Conservation (phyloP, 179 eudicot species). For the Silene noctiflora region DNA sequence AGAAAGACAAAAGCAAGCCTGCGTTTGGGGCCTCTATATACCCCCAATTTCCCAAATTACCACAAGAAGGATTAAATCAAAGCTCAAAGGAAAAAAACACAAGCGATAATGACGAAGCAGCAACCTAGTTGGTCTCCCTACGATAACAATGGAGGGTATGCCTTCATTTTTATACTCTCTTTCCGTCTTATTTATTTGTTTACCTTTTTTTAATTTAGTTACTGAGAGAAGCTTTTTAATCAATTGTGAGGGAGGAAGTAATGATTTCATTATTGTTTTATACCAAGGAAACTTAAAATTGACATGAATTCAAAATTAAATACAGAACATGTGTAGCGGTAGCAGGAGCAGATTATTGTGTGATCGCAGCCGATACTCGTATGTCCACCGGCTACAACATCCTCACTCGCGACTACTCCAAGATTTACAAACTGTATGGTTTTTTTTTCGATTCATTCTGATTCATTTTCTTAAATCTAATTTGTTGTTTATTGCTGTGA, state of each 20-base stretch:
- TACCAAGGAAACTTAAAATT: too few species aligned
- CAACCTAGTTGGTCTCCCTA: slow-evolving; percentile 83
- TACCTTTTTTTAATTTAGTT: too few species aligned
- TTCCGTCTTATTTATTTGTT: too few species aligned
- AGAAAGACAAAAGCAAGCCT: too few species aligned
- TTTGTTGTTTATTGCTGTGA: background rate
- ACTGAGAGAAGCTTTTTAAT: too few species aligned
- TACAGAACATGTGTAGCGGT: slow-evolving; percentile 83
- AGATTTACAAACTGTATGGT: slow-evolving; percentile 68
- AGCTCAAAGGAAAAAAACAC: background rate
- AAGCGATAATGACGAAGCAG: slow-evolving; percentile 55
- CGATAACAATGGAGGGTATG: slow-evolving; percentile 92
- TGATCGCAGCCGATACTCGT: slow-evolving; percentile 90
- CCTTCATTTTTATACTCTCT: background rate
- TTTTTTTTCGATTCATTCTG: background rate
- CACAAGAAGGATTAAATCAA: background rate
- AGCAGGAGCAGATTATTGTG: slow-evolving; percentile 92
- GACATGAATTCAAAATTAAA: background rate
- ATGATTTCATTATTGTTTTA: too few species aligned
- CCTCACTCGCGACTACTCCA: slow-evolving; percentile 94
- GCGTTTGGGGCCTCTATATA: too few species aligned
- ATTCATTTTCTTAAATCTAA: background rate
- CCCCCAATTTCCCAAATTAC: background rate
- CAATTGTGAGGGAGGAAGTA: too few species aligned
- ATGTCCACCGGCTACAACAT: slow-evolving; percentile 95